These are phyloP conservation scores for Aurinia saxatilis DNA, from an alignment of 345 rosid genomes.

Conservation along the genomic window DNA sequence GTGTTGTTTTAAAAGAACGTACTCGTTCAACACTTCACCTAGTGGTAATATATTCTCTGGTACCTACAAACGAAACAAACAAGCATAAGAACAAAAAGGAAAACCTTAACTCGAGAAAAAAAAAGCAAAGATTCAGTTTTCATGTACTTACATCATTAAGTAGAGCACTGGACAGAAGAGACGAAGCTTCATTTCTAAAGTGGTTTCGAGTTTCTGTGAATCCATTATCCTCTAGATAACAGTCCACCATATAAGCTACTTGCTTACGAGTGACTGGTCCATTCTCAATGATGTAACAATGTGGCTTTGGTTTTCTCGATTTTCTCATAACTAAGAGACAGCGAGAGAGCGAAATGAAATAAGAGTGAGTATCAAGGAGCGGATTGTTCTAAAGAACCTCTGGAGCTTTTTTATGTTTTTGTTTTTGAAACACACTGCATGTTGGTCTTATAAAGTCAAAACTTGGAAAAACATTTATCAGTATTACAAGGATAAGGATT, in stretches of 20 bases:
- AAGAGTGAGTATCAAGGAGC: no score
- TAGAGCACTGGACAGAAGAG: constrained; percentile 66
- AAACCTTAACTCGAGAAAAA: neutral
- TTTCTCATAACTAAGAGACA: no score
- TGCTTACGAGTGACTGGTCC: constrained; percentile 73
- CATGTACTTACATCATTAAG: constrained; percentile 39
- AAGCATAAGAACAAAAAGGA: neutral
- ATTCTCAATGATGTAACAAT: constrained; percentile 33
- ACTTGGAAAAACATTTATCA: no score
- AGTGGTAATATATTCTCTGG: constrained; percentile 67
- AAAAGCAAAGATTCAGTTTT: neutral
- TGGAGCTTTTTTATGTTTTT: no score
- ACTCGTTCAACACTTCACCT: constrained; percentile 59
- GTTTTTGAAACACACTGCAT: no score
- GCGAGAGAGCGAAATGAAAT: no score
- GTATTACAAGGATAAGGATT: no score
- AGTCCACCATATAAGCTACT: constrained; percentile 76
- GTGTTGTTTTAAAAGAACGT: constrained; percentile 61
- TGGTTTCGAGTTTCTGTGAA: constrained; percentile 46
- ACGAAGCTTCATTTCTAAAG: constrained; percentile 62
- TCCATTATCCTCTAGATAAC: constrained; percentile 68
- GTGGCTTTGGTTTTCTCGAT: no score
- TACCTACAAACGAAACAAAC: constrained; percentile 31
- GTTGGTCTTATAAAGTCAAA: no score
- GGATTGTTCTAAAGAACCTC: no score